These are phyloP conservation scores for Chalciporus sp. DNA, from an alignment of 1,284 basidiomycete genomes.

Conservation along the genomic window DNA sequence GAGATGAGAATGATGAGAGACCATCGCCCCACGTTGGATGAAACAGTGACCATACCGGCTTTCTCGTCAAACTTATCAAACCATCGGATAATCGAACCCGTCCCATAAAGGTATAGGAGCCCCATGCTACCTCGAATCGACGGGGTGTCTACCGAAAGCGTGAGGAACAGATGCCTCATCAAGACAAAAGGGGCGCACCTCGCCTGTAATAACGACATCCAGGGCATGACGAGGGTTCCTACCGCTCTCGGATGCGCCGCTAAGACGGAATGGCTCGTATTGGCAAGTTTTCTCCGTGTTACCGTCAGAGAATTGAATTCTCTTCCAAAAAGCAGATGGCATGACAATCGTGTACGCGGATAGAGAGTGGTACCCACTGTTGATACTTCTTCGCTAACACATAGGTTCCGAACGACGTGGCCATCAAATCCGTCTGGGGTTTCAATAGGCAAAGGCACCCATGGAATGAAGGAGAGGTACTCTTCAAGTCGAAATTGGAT, in stretches of 20 bases:
- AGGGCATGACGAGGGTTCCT: slow-evolving; percentile 33
- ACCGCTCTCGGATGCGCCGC: slow-evolving; percentile 27
- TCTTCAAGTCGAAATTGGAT: slow-evolving; percentile 37
- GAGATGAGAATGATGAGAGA: slow-evolving; percentile 1
- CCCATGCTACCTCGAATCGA: slow-evolving; percentile 37
- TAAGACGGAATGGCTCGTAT: slow-evolving; percentile 37
- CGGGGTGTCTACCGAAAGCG: slow-evolving; percentile 33
- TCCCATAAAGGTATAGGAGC: slow-evolving; percentile 44
- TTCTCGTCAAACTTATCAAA: slow-evolving; percentile 44
- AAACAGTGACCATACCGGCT: slow-evolving; percentile 30
- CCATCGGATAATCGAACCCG: slow-evolving; percentile 55
- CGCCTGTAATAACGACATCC: slow-evolving; percentile 40
- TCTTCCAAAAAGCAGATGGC: slow-evolving; percentile 17
- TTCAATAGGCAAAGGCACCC: slow-evolving; percentile 33
- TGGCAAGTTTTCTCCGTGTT: slow-evolving; percentile 26
- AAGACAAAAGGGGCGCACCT: slow-evolving; percentile 28
- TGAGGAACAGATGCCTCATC: slow-evolving; percentile 25
- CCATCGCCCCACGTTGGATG: not conserved
- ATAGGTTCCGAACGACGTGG: slow-evolving; percentile 24
- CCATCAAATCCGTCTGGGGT: slow-evolving; percentile 28
- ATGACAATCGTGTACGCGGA: slow-evolving; percentile 27
- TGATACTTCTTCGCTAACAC: slow-evolving; percentile 25
- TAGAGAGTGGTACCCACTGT: slow-evolving; percentile 23
- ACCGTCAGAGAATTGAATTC: slow-evolving; percentile 34
- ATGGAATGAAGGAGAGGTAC: slow-evolving; percentile 34